phyloP scores from a whole-genome alignment of 495 filamentous ascomycete genomes.

The Daldinia loculata region DNA sequence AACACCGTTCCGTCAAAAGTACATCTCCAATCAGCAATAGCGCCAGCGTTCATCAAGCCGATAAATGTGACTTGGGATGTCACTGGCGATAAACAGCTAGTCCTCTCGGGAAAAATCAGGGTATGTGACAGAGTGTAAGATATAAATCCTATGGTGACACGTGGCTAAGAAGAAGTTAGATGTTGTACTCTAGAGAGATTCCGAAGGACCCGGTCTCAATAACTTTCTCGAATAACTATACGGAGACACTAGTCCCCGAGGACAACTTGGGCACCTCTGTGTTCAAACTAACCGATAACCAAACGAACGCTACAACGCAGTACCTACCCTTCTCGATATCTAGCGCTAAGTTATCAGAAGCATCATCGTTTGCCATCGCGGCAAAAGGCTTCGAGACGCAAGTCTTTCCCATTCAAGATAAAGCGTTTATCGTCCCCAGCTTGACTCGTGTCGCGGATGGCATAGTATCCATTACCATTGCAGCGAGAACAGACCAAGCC shows the following conservation, averaged over 20 bases:
- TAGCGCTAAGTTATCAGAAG: conserved; percentile 2
- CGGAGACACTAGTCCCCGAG: conserved; percentile 26
- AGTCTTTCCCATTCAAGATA: conserved; percentile 42
- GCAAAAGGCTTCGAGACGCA: conserved; percentile 18
- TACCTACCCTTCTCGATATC: conserved; percentile 35
- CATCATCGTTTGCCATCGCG: conserved; percentile 36
- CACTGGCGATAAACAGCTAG: conserved; percentile 17
- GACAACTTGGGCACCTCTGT: conserved; percentile 28
- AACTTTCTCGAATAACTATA: conserved; percentile 39
- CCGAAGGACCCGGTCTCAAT: conserved; percentile 22
- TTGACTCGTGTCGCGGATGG: conserved; percentile 25
- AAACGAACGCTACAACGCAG: conserved; percentile 31
- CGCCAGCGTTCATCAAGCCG: conserved; percentile 59
- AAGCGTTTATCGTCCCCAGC: conserved; percentile 42
- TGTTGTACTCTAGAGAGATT: conserved; percentile 24
- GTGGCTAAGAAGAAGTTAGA: conserved; percentile 18
- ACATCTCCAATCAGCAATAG: conserved; percentile 52
- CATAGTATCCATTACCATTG: conserved; percentile 40
- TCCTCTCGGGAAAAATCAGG: conserved; percentile 40
- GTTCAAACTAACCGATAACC: conserved; percentile 23
- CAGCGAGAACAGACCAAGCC: conserved; percentile 16
- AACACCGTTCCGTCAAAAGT: conserved; percentile 56
- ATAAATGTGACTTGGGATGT: conserved; percentile 47
- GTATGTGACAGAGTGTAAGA: conserved; percentile 18
- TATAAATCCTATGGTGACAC: not conserved